A percentile compares a stretch with the other conserved stretches of the same genome.
Evolutionary conservation across 2,329 filamentous ascomycete species (phyloP).

Genomic region (Coniosporium uncinatum): DNA sequence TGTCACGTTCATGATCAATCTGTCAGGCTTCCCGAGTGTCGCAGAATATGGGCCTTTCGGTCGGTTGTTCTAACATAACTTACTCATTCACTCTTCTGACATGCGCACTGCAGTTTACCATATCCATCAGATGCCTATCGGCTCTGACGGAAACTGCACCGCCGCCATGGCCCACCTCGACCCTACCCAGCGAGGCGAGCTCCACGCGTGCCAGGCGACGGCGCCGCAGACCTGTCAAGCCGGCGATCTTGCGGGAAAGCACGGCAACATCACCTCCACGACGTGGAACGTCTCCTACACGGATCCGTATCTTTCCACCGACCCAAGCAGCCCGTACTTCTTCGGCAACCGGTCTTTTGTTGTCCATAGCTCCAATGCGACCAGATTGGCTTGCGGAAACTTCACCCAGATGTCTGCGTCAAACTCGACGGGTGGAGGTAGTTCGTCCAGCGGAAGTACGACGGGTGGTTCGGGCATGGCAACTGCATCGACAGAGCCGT

Average conservation of each 20-base stretch:
- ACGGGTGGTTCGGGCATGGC: too few relatives aligned
- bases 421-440: too few relatives aligned
- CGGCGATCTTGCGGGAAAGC: constrained; percentile 72
- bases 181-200: constrained; percentile 60
- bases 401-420: too few relatives aligned
- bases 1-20: constrained; percentile 29
- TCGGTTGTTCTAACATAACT: not conserved
- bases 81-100: not conserved
- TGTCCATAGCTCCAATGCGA: constrained; percentile 37
- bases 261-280: constrained; percentile 40
- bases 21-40: constrained; percentile 34
- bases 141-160: constrained; percentile 65
- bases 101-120: constrained; percentile 50
- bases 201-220: constrained; percentile 50
- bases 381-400: constrained; percentile 12
- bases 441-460: too few relatives aligned
- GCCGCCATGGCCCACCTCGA: constrained; percentile 63
- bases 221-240: constrained; percentile 64
- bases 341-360: constrained; percentile 62
- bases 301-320: constrained; percentile 53
- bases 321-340: constrained; percentile 45
- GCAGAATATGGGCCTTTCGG: constrained; percentile 32
- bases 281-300: constrained; percentile 31
- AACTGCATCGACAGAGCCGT: too few relatives aligned
- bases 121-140: constrained; percentile 61